phyloP scores from a whole-genome alignment of 768 basidiomycete species.

The Russula sp. region DNA sequence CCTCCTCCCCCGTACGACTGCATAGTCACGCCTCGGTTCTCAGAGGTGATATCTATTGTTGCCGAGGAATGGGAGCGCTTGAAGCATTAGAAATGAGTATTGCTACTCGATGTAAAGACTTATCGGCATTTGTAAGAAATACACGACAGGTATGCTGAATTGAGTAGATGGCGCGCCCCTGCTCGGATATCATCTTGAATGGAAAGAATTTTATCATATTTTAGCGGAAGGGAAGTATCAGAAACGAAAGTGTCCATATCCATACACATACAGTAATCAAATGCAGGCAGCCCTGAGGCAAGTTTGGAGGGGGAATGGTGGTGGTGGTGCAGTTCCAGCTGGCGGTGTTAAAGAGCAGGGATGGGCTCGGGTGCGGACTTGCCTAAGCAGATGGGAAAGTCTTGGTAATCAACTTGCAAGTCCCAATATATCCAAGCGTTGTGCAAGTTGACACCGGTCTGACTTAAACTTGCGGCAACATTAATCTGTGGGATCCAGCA shows the following conservation, averaged over 20 bases:
- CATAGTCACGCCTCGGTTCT: constrained; percentile 19
- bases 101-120: neutral
- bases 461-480: no score
- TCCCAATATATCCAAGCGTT: no score
- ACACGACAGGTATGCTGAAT: neutral
- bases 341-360: no score
- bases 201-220: neutral
- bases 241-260: no score
- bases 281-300: no score
- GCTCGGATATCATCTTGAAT: neutral
- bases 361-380: no score
- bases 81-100: neutral
- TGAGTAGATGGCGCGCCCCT: neutral
- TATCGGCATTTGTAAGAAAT: neutral
- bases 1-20: constrained; percentile 18
- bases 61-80: neutral
- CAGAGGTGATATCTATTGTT: constrained; percentile 7
- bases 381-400: no score
- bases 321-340: no score
- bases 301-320: no score
- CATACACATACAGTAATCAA: no score
- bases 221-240: neutral
- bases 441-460: neutral
- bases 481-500: no score
- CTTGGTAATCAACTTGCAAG: no score